phyloP scores from a whole-genome alignment of 805 yeast species.

The Pichia nanzhaoensis region DNA sequence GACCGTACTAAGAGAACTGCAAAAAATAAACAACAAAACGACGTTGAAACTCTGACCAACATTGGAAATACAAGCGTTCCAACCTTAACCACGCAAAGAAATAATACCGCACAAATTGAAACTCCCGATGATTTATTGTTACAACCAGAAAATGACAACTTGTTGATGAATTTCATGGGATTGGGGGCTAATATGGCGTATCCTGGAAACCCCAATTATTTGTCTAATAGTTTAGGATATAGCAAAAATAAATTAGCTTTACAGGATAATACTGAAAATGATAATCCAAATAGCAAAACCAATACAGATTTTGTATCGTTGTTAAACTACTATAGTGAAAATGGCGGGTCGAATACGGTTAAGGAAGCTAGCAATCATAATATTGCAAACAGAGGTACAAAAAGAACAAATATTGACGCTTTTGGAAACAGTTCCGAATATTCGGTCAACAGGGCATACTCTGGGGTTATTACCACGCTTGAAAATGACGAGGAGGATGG shows the following conservation, averaged over 20 bases:
- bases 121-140: not conserved
- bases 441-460: not conserved
- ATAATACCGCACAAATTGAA: not conserved
- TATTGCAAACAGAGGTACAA: not conserved
- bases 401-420: conserved; percentile 1
- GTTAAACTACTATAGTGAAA: conserved; percentile 8
- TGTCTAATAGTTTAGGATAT: too few relatives aligned
- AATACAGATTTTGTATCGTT: conserved; percentile 8
- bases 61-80: not conserved
- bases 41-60: not conserved
- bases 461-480: not conserved
- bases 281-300: not conserved
- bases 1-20: not conserved
- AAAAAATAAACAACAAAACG: conserved; percentile 1
- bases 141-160: not conserved
- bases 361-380: not conserved
- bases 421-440: not conserved
- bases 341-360: not conserved
- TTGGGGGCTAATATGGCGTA: not conserved
- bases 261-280: not conserved
- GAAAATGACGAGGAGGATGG: conserved; percentile 6
- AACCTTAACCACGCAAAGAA: not conserved
- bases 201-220: not conserved
- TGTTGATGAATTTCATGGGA: conserved; percentile 1
- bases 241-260: too few relatives aligned